Base-by-base conservation (phyloP, 768 basidiomycete genomes). In the Amanita exitialis region DNA sequence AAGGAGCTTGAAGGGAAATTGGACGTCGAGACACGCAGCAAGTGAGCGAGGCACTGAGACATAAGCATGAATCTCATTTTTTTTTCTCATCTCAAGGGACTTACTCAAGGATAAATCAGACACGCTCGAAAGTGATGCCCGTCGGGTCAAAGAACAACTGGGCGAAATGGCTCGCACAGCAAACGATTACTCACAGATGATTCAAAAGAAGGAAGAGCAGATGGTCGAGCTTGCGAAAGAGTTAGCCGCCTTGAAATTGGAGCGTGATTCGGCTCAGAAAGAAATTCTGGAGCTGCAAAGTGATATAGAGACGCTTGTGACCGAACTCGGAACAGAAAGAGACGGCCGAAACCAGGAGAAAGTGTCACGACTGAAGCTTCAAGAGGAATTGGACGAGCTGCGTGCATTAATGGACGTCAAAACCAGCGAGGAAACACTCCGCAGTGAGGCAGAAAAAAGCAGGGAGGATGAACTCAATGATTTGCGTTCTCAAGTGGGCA, bases 311-410 rank as follows among this genome's bases (percentile, higher is more conserved):
- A 80, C 76, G 1, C 66, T 90, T 32, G 72, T 75, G 7, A 73
- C 74, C 1, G 82, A 92, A 59, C 67, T 85, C 15, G 72, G 73
- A 4, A 76, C 77, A 4, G 79, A 79, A 59, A 80, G 73, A 51
- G 70, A 74, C 28, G 82, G 80, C 44, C 70, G 72, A 36, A 61
- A 58, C 39, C 66, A 62, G 63, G 83, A 65, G 32, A 65, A 69
- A 1, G 61, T 67, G 8, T 67, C 74, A 2, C 80, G 79, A 23
- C 68, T 69, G 23, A 86, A 83, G 59, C 70, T 95, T 2, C 82
- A 90, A 59, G 77, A 74, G 36, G 94, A 96, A 64, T 70, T 96
- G 9, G 93, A 95, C 58, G 86, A 90, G 54, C 73, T 98, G 6
- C 83, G 93, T 6, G 70, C 78, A n/a, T 69, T 88, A 12, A 78